Percentiles rank a stretch among this genome's conserved stretches.
Evolutionary conservation across 2,329 filamentous ascomycete genomes (phyloP).

Genomic region (Malbranchea zuffiana): DNA sequence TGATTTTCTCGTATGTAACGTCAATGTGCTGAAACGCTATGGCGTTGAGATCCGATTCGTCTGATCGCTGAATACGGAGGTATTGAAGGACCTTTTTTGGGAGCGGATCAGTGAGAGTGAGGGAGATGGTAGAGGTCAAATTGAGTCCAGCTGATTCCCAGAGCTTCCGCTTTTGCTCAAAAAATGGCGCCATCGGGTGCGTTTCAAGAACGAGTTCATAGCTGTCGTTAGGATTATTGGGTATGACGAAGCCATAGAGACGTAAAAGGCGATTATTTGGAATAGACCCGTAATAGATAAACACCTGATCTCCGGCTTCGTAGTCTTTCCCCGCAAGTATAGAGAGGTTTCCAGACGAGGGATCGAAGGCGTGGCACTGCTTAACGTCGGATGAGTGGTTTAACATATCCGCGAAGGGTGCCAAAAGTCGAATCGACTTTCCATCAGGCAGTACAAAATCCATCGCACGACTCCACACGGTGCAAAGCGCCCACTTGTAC

Average conservation of each 20-base stretch:
- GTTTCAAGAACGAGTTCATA: slow-evolving; percentile 30
- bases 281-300: slow-evolving; percentile 27
- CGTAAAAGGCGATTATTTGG: slow-evolving; percentile 29
- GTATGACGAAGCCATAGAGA: slow-evolving; percentile 31
- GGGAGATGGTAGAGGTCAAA: slow-evolving; percentile 24
- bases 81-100: slow-evolving; percentile 27
- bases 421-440: slow-evolving; percentile 20
- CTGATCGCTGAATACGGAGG: slow-evolving; percentile 27
- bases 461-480: slow-evolving; percentile 26
- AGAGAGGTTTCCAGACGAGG: slow-evolving; percentile 24
- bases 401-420: slow-evolving; percentile 31
- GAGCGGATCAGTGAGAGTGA: slow-evolving; percentile 26
- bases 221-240: slow-evolving; percentile 28
- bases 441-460: slow-evolving; percentile 22
- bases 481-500: slow-evolving; percentile 30
- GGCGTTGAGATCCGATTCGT: slow-evolving; percentile 22
- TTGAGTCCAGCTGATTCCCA: slow-evolving; percentile 27
- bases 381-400: slow-evolving; percentile 27
- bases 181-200: slow-evolving; percentile 25
- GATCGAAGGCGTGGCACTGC: slow-evolving; percentile 29
- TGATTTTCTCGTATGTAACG: slow-evolving; percentile 21
- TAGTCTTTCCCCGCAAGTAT: slow-evolving; percentile 23
- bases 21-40: slow-evolving; percentile 18
- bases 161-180: slow-evolving; percentile 27
- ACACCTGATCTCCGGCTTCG: slow-evolving; percentile 27